These are phyloP conservation scores for Incumbomyces lentus DNA, from an alignment of 2,329 filamentous ascomycete genomes.

Conservation along the genomic window DNA sequence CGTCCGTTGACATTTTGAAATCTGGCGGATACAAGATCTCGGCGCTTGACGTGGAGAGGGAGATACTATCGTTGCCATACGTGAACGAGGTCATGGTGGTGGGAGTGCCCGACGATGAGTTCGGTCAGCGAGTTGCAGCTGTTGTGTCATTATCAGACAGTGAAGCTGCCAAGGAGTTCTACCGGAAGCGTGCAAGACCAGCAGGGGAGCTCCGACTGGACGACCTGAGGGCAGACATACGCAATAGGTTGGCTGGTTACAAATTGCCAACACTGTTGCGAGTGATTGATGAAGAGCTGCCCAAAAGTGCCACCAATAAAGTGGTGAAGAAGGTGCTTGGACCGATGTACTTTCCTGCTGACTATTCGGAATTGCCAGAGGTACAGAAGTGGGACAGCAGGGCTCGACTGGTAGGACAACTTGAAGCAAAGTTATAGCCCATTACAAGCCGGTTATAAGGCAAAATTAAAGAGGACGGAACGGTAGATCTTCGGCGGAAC, in stretches of 20 bases:
- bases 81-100: conserved; percentile 41
- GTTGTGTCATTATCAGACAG: conserved; percentile 25
- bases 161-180: conserved; percentile 16
- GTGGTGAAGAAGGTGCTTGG: conserved; percentile 41
- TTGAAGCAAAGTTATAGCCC: conserved; percentile 13
- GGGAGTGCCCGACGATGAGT: conserved; percentile 39
- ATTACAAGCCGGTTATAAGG: too few relatives aligned
- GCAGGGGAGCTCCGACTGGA: conserved; percentile 27
- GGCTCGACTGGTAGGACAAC: conserved; percentile 3
- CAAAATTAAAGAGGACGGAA: too few relatives aligned
- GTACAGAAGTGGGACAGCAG: conserved; percentile 24
- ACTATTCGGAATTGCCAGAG: conserved; percentile 21
- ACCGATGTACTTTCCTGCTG: conserved; percentile 29
- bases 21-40: conserved; percentile 43
- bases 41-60: conserved; percentile 40
- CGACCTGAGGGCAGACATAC: conserved; percentile 34
- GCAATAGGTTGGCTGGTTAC: conserved; percentile 36
- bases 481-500: too few relatives aligned
- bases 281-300: conserved; percentile 36
- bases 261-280: conserved; percentile 41
- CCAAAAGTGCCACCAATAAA: conserved; percentile 40
- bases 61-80: conserved; percentile 37
- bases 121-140: conserved; percentile 39
- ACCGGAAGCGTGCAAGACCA: conserved; percentile 11
- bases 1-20: conserved; percentile 42